Base-by-base conservation (phyloP, 768 basidiomycete species). In the Trametes cingulata region DNA sequence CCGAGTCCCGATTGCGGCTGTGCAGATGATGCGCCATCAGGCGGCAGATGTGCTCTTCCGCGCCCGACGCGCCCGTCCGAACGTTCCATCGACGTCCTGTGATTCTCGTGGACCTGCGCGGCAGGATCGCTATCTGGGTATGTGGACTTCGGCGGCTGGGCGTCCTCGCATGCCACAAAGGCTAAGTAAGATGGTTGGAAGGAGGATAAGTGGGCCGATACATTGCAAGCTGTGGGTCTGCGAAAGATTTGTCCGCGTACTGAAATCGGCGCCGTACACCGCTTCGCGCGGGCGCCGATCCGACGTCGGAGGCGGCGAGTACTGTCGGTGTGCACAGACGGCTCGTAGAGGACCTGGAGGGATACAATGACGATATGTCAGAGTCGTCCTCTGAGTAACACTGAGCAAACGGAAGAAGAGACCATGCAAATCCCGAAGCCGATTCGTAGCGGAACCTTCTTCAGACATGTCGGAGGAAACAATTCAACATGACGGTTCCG, bases 1-100 rank as follows among this genome's bases (percentile, higher is more conserved):
- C 22, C 45, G 41, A 37, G 33, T 37, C 24, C 33, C 52, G 52
- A 35, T 48, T n/a, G 48, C 35, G 59, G 52, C 55, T 52, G 54
- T 52, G 52, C 2, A 27, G 20, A 7, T 60, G 59, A 60, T 60
- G 59, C 59, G 59, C 59, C 59, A 60, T 60, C 59, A 60, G 22
- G 41, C 52, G 52, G 40, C 17, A 41, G 29, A 53, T 41, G 40
- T 20, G 41, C 37, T 50, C 35, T 20, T 5, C 48, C 27, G n/a
- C n/a, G n/a, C n/a, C n/a, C n/a, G n/a, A n/a, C 35, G 19, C n/a
- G 35, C 49, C 19, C 35, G 19, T 20, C 19, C 17, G 42, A 20
- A 46, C 22, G 9, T n/a, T 20, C 19, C 45, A 25, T 25, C 45
- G 45, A 14, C 39, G 39, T n/a, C 39, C 39, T 20, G 20, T 8